Evolutionary conservation across 2,329 filamentous ascomycete genomes (phyloP), one percentile per base, ranked within the genome.

Genomic region (Trichoderma polysporum): DNA sequence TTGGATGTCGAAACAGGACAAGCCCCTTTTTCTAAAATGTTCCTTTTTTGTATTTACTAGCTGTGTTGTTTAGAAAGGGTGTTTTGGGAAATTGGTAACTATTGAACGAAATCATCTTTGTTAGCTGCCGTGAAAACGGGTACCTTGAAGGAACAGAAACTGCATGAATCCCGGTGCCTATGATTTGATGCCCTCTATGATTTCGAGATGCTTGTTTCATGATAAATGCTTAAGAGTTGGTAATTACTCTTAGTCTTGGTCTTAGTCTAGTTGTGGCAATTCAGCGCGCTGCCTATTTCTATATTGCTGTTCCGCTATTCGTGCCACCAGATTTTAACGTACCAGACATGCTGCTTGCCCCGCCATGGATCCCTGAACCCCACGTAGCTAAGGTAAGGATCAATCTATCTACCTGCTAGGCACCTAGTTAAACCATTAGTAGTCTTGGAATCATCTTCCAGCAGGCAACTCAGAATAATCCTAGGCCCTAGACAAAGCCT

Each of bases 1-100:
- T 59, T 68, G 66, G 66, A 65, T 59, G 61, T 64, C 58, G 70
- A 69, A 27, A 35, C 50, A 58, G 53, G 53, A 33, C 27, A 62
- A 65, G 37, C 17, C 29, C 33, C 27, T 52, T 49, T 37, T 45
- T 29, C 49, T 22, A 50, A 66, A 35, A 2, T 53, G 37, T 49
- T 19, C 22, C 45, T 52, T 33, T 49, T 60, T 25, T 62, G 33
- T 52, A 35, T 53, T 63, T 47, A 35, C 50, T 53, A 63, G n/a
- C 47, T 27, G 7, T 25, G n/a, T 29, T 66, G 50, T 57, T 45
- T 67, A 67, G 57, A 67, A 39, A 33, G 50, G 65, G 22, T 61
- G 56, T 67, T 56, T 47, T 47, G 22, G 65, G 63, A 50, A 19
- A 29, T 56, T 45, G 27, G n/a, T 17, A 13, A 31, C 27, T 19